These are phyloP conservation scores for Beverwykella pulmonaria DNA, from an alignment of 495 filamentous ascomycete species.

Conservation along the genomic window DNA sequence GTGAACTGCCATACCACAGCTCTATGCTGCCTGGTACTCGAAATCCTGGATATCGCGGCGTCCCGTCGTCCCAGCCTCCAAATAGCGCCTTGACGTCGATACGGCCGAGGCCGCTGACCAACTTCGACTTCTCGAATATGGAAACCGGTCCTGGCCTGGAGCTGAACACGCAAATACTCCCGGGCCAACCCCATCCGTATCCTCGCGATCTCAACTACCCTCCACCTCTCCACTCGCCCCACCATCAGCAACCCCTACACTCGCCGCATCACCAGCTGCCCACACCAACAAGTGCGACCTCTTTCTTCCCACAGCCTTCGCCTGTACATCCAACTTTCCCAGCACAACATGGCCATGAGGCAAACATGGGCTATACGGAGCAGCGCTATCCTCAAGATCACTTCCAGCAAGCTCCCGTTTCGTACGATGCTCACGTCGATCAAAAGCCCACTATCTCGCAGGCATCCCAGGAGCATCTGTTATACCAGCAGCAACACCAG, in stretches of 20 bases:
- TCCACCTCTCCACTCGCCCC: conserved; percentile 29
- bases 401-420: conserved; percentile 27
- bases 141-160: conserved; percentile 12
- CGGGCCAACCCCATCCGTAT: conserved; percentile 4
- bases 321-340: conserved; percentile 19
- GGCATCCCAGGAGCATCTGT: conserved; percentile 21
- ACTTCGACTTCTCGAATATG: conserved; percentile 28
- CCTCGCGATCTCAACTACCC: conserved; percentile 23
- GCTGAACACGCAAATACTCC: conserved; percentile 12
- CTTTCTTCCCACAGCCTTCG: conserved; percentile 30
- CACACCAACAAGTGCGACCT: conserved; percentile 29
- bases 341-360: conserved; percentile 12
- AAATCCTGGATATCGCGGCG: not conserved
- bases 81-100: conserved; percentile 16
- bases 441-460: conserved; percentile 27
- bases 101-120: conserved; percentile 24
- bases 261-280: conserved; percentile 33
- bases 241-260: conserved; percentile 27
- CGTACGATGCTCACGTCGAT: conserved; percentile 30
- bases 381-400: conserved; percentile 24
- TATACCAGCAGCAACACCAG: conserved; percentile 22
- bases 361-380: conserved; percentile 4
- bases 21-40: conserved; percentile 38
- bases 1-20: conserved; percentile 38
- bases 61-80: conserved; percentile 11